phyloP scores from a whole-genome alignment of 495 filamentous ascomycete genomes.

The Sordaria brevicollis region DNA sequence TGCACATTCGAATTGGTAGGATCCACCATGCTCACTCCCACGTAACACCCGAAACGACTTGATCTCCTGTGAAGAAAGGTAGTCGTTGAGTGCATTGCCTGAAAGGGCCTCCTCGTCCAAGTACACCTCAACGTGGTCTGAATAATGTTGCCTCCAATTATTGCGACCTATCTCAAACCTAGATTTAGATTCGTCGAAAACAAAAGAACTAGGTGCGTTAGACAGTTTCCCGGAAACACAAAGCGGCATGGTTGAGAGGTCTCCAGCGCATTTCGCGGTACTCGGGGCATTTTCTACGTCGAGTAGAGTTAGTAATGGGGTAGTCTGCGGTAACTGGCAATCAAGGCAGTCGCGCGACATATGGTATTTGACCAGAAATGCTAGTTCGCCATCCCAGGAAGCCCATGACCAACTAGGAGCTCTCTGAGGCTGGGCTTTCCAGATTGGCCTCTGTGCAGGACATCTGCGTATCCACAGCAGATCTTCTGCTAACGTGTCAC shows the following conservation, averaged over 20 bases:
- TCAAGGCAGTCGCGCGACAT: too few relatives aligned
- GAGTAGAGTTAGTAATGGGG: not conserved
- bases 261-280: not conserved
- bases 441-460: too few relatives aligned
- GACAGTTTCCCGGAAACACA: not conserved
- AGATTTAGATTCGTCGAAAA: too few relatives aligned
- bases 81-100: not conserved
- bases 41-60: not conserved
- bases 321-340: not conserved
- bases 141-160: too few relatives aligned
- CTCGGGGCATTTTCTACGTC: not conserved
- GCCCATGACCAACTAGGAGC: not conserved
- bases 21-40: too few relatives aligned
- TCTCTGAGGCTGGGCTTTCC: not conserved
- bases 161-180: too few relatives aligned
- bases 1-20: not conserved
- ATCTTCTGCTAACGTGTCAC: not conserved
- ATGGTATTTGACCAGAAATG: too few relatives aligned
- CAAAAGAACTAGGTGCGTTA: not conserved
- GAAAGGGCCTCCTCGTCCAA: too few relatives aligned
- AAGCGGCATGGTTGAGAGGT: not conserved
- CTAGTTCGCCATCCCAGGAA: not conserved
- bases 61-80: not conserved
- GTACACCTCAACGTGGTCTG: too few relatives aligned
- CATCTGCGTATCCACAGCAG: accelerated